A percentile compares a stretch with the other conserved stretches of the same genome.
Evolutionary conservation across 2,329 filamentous ascomycete species (phyloP).

Genomic region (Diaporthe ampelina): DNA sequence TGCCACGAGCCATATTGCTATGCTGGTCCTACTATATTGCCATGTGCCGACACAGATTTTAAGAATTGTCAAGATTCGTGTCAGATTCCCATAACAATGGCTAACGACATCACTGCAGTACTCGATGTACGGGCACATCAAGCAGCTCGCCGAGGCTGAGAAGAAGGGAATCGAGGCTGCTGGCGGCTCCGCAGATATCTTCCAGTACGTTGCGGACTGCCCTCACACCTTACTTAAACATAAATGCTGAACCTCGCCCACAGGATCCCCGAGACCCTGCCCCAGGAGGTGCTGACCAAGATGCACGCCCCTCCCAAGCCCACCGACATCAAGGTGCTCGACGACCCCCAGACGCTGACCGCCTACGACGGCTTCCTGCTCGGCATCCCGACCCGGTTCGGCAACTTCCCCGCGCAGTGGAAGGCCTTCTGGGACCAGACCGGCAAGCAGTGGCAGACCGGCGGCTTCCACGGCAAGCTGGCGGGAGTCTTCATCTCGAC

Average conservation of each 20-base stretch:
- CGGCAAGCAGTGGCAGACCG: conserved; percentile 84
- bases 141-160: conserved; percentile 87
- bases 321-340: conserved; percentile 73
- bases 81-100: not conserved
- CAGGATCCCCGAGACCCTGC: conserved; percentile 87
- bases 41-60: no score
- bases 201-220: conserved; percentile 70
- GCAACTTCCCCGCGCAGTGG: conserved; percentile 98
- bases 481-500: conserved; percentile 93
- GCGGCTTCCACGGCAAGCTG: conserved; percentile 87
- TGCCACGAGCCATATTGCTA: not conserved
- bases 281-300: conserved; percentile 85
- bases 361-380: conserved; percentile 91
- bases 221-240: no score
- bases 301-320: conserved; percentile 90
- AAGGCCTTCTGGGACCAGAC: conserved; percentile 94
- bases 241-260: conserved; percentile 17
- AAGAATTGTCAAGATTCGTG: no score
- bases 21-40: not conserved
- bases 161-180: conserved; percentile 90
- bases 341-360: conserved; percentile 72
- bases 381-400: conserved; percentile 95
- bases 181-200: conserved; percentile 85
- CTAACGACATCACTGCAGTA: conserved; percentile 68
- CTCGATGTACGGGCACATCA: conserved; percentile 94